Percentiles rank a stretch among this genome's conserved stretches.
Evolutionary conservation across 2,329 filamentous ascomycete genomes (phyloP).

Genomic region (Alternaria postmessia): DNA sequence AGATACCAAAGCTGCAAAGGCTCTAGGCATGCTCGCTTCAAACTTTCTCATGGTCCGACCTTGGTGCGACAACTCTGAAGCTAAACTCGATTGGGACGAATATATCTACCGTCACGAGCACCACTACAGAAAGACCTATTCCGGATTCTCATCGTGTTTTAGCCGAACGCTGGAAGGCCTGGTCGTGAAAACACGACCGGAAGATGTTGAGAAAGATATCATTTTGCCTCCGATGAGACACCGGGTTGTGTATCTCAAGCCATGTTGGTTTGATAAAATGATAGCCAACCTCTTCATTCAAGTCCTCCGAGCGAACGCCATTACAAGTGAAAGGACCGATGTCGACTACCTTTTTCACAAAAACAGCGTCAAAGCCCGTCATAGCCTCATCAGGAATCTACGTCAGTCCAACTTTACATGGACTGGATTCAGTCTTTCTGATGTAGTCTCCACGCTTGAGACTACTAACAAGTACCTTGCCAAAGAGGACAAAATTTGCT

Average conservation of each 20-base stretch:
- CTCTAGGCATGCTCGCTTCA: conserved; percentile 68
- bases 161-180: conserved; percentile 76
- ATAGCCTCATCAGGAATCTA: conserved; percentile 77
- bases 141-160: conserved; percentile 66
- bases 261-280: conserved; percentile 83
- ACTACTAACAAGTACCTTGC: conserved; percentile 73
- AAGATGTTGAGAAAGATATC: conserved; percentile 72
- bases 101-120: conserved; percentile 68
- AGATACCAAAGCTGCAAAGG: conserved; percentile 61
- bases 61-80: conserved; percentile 72
- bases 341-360: conserved; percentile 89
- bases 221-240: conserved; percentile 76
- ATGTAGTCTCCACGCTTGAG: conserved; percentile 71
- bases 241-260: conserved; percentile 75
- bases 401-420: conserved; percentile 88
- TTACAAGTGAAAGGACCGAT: conserved; percentile 85
- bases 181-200: conserved; percentile 79
- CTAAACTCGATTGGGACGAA: conserved; percentile 74
- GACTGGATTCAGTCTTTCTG: conserved; percentile 72
- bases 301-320: conserved; percentile 82
- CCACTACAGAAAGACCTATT: conserved; percentile 63
- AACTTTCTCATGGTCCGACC: conserved; percentile 80
- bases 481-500: conserved; percentile 67
- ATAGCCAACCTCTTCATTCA: conserved; percentile 86
- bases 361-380: conserved; percentile 71